Conservation (phyloP, 768 basidiomycete species). For the Tephrocybe sp. region DNA sequence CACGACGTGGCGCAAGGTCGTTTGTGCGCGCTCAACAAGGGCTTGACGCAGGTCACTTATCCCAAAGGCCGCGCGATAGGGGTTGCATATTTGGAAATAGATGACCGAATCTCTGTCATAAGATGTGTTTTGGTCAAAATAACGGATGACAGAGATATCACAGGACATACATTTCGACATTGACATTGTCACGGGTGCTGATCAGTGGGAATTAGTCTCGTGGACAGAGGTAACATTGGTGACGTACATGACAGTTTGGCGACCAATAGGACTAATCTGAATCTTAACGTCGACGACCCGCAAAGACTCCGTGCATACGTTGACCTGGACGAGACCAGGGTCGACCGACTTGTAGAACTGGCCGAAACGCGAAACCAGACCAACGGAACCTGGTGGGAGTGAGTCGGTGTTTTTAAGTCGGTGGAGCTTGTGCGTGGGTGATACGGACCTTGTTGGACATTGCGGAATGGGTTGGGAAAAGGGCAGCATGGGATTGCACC, state of each 20-base stretch:
- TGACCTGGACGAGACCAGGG: slow-evolving; percentile 88
- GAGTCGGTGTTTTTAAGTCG: slow-evolving; percentile 13
- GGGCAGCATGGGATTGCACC: slow-evolving; percentile 87
- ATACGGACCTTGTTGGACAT: slow-evolving; percentile 75
- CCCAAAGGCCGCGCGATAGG: slow-evolving; percentile 93
- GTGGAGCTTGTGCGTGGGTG: slow-evolving; percentile 2
- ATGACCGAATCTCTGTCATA: slow-evolving; percentile 80
- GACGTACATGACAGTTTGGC: slow-evolving; percentile 76
- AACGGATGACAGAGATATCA: neutral
- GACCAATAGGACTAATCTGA: slow-evolving; percentile 86
- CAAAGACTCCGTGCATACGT: slow-evolving; percentile 90
- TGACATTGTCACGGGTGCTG: slow-evolving; percentile 92
- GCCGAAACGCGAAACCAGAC: slow-evolving; percentile 90
- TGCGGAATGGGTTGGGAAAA: slow-evolving; percentile 80
- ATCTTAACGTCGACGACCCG: slow-evolving; percentile 93
- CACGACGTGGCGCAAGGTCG: slow-evolving; percentile 95
- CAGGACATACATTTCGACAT: slow-evolving; percentile 80
- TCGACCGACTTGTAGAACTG: slow-evolving; percentile 97
- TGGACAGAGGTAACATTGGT: neutral
- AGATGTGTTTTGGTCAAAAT: slow-evolving; percentile 9
- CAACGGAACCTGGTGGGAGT: slow-evolving; percentile 68
- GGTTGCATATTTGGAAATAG: slow-evolving; percentile 87
- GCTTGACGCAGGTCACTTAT: slow-evolving; percentile 88
- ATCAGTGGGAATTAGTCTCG: neutral
- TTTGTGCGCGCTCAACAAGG: slow-evolving; percentile 84